Evolutionary conservation across 139 green algal species (phyloP).

Genomic region (Monoraphidium neglectum): DNA sequence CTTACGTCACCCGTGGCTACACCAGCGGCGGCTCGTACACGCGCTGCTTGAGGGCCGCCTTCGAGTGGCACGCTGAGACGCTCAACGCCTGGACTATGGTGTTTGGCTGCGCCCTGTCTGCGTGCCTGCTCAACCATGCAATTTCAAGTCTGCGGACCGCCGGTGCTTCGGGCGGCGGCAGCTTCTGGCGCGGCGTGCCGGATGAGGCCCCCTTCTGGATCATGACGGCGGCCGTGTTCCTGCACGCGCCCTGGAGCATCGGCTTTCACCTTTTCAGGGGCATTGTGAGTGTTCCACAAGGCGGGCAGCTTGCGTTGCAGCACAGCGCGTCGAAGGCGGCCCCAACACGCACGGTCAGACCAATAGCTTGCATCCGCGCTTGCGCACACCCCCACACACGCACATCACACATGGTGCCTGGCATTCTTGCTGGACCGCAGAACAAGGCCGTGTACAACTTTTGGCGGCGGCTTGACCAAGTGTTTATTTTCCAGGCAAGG

Average conservation of each 20-base stretch:
- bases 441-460: constrained; percentile 29
- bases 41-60: constrained; percentile 1
- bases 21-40: constrained; percentile 20
- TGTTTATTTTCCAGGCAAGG: constrained; percentile 22
- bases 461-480: constrained; percentile 27
- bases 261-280: constrained; percentile 28
- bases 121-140: neutral
- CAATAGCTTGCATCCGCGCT: no score
- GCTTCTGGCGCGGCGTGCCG: neutral
- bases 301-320: no score
- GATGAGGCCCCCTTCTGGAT: constrained; percentile 12
- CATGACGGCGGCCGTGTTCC: constrained; percentile 13
- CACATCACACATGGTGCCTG: no score
- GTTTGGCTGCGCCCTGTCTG: neutral
- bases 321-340: no score
- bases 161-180: neutral
- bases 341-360: no score
- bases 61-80: constrained; percentile 35
- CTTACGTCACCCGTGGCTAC: constrained; percentile 11
- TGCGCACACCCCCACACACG: no score
- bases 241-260: constrained; percentile 31
- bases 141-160: neutral
- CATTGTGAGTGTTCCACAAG: no score
- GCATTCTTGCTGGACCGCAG: no score
- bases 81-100: constrained; percentile 28